Percentiles rank a stretch among this genome's conserved stretches.
These are phyloP conservation scores for Onygenales sp. DNA, from an alignment of 2,329 filamentous ascomycete genomes.

Conservation along the genomic window DNA sequence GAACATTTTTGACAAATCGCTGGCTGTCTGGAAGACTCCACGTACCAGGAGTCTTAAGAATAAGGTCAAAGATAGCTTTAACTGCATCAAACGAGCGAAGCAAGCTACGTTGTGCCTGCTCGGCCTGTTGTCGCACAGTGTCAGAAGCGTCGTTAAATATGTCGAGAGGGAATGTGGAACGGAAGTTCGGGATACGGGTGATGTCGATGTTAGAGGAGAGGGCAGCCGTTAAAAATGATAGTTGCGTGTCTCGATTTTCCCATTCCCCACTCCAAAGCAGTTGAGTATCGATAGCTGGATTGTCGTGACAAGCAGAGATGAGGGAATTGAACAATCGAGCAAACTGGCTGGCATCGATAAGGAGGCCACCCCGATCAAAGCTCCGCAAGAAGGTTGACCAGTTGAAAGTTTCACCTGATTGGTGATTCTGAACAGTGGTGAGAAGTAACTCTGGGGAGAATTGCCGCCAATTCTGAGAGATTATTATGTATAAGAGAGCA, in stretches of 20 bases:
- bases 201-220: slow-evolving; percentile 71
- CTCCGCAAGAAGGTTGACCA: slow-evolving; percentile 63
- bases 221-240: slow-evolving; percentile 89
- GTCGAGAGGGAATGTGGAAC: slow-evolving; percentile 61
- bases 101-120: slow-evolving; percentile 68
- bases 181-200: slow-evolving; percentile 71
- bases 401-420: slow-evolving; percentile 47
- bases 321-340: slow-evolving; percentile 71
- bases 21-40: slow-evolving; percentile 48
- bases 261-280: slow-evolving; percentile 82
- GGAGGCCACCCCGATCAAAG: slow-evolving; percentile 71
- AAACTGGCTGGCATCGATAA: slow-evolving; percentile 72
- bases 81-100: slow-evolving; percentile 82
- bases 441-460: slow-evolving; percentile 61
- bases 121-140: slow-evolving; percentile 50
- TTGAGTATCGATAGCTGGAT: slow-evolving; percentile 69
- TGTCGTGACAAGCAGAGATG: slow-evolving; percentile 56
- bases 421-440: slow-evolving; percentile 47
- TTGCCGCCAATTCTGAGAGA: slow-evolving; percentile 50
- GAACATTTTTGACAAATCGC: slow-evolving; percentile 50
- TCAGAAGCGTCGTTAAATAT: slow-evolving; percentile 54
- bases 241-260: slow-evolving; percentile 75
- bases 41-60: slow-evolving; percentile 48
- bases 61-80: slow-evolving; percentile 54
- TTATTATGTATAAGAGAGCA: slow-evolving; percentile 63